Conservation (phyloP, 2,329 filamentous ascomycete species). For the Paramyrothecium roridum region DNA sequence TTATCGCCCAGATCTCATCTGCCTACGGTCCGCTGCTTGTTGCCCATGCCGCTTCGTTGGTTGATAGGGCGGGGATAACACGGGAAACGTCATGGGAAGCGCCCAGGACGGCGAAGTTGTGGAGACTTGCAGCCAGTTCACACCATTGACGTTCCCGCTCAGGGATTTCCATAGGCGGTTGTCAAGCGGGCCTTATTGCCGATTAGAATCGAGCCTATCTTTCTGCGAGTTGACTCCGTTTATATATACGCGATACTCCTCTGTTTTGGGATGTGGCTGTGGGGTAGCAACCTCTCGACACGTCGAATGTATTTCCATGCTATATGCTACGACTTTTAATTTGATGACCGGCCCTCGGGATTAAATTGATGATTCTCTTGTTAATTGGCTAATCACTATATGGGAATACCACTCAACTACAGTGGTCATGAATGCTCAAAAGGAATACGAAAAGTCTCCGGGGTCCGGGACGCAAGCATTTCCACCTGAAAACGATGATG, state of each 20-base stretch:
- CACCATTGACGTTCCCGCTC: neutral
- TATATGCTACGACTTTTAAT: no score
- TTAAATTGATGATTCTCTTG: no score
- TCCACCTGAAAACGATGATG: neutral
- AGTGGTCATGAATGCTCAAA: no score
- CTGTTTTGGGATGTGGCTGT: neutral
- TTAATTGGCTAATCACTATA: no score
- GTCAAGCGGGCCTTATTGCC: neutral
- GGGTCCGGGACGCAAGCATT: neutral
- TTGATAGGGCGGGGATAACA: neutral
- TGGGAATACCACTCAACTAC: no score
- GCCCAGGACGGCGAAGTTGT: neutral
- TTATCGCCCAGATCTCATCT: no score
- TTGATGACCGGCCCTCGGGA: no score
- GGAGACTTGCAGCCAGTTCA: neutral
- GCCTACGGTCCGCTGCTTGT: no score
- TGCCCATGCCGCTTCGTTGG: neutral
- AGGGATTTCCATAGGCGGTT: neutral
- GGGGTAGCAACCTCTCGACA: no score
- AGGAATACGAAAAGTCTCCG: no score
- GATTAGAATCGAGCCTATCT: neutral
- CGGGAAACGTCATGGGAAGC: neutral
- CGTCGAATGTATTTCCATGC: no score
- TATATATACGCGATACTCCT: neutral
- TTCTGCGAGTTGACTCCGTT: neutral